Conservation (phyloP, 805 yeast genomes). For the Schizosaccharomyces osmophilus region DNA sequence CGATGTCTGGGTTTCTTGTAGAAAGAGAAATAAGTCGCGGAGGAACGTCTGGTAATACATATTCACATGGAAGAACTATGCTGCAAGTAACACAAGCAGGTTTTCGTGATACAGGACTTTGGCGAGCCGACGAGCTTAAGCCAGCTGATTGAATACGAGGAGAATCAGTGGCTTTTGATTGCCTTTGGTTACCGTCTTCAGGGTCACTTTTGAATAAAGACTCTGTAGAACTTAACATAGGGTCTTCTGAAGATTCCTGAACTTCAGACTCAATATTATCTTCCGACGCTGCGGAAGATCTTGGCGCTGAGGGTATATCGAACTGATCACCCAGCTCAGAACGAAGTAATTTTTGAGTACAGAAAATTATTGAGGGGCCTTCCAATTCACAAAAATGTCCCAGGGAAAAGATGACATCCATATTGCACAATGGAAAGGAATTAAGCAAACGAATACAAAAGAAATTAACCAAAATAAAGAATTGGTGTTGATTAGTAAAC, state of each 20-base stretch:
- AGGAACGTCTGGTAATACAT: neutral
- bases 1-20: neutral
- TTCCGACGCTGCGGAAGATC: neutral
- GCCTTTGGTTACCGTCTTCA: neutral
- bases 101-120: neutral
- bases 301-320: neutral
- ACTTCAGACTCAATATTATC: neutral
- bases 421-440: neutral
- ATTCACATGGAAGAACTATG: neutral
- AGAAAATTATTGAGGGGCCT: constrained; percentile 12
- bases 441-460: neutral
- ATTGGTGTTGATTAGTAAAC: no score
- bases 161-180: neutral
- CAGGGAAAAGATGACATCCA: constrained; percentile 4
- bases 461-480: neutral
- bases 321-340: neutral
- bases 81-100: neutral
- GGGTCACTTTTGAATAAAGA: neutral
- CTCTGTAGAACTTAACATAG: neutral
- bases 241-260: neutral
- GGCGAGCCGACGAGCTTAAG: neutral
- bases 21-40: neutral
- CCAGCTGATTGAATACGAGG: neutral
- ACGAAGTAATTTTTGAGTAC: constrained; percentile 10
- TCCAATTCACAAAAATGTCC: constrained; percentile 14